These are phyloP conservation scores for Fraxinus anomala DNA, from an alignment of 257 asterid species.

Conservation along the genomic window DNA sequence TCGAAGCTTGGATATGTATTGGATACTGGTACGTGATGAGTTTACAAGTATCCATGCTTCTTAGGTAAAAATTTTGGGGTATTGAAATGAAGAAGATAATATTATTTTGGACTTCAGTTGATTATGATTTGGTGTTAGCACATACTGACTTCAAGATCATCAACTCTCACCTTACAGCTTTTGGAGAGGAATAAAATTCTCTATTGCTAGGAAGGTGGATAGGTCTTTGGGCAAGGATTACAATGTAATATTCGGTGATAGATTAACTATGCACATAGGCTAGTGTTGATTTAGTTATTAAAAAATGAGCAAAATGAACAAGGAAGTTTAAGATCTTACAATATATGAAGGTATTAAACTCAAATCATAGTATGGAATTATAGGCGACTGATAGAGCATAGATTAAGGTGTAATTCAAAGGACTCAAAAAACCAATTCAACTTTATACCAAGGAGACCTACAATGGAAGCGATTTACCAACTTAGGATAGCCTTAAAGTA, in stretches of 20 bases:
- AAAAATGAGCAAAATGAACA: not conserved
- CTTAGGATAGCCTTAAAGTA: too few species aligned
- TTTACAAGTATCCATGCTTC: too few species aligned
- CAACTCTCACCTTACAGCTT: not conserved
- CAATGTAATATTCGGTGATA: not conserved
- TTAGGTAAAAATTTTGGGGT: not conserved
- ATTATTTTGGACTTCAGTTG: not conserved
- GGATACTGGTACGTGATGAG: too few species aligned
- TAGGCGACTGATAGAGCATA: not conserved
- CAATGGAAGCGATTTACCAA: not conserved
- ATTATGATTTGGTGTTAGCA: not conserved
- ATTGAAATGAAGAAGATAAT: slow-evolving; percentile 2
- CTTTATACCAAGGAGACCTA: not conserved
- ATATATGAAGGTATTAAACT: not conserved
- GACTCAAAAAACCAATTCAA: not conserved
- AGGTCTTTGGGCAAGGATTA: not conserved
- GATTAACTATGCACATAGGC: not conserved
- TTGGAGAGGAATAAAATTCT: not conserved
- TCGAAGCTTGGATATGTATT: too few species aligned
- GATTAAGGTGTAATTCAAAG: not conserved
- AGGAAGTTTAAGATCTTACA: not conserved
- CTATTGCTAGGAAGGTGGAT: not conserved
- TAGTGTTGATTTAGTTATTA: not conserved
- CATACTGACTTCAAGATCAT: not conserved
- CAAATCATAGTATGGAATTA: not conserved